Conservation (phyloP, 2,329 filamentous ascomycete species). For the Aspergillus eucalypticola region DNA sequence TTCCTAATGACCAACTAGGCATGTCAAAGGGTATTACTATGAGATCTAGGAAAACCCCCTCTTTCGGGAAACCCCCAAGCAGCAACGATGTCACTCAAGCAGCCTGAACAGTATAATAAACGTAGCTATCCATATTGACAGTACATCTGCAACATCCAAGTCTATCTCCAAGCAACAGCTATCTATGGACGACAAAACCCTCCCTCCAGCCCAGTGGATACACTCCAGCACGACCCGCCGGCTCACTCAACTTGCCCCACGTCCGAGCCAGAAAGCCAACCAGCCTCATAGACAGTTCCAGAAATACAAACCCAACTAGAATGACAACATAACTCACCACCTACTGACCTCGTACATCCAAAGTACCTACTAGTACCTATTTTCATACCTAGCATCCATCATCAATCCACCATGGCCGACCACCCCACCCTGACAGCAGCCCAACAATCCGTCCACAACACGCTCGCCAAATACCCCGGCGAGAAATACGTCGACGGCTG, state of each 20-base stretch:
- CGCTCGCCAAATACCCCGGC: conserved; percentile 9
- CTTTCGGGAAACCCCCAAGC: too few species aligned
- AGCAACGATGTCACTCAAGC: too few species aligned
- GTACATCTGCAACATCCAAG: too few species aligned
- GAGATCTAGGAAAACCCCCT: too few species aligned
- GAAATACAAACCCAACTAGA: background rate
- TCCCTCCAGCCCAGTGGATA: background rate
- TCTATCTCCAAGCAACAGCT: background rate
- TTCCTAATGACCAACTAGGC: too few species aligned
- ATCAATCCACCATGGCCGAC: background rate
- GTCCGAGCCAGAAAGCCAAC: background rate
- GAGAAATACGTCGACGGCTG: conserved; percentile 42
- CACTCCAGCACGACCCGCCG: background rate
- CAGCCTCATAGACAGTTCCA: background rate
- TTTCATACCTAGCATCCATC: background rate
- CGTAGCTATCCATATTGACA: too few species aligned
- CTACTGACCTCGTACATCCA: background rate
- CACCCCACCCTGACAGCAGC: background rate
- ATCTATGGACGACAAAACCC: background rate
- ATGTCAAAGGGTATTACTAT: too few species aligned
- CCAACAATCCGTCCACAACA: conserved; percentile 7
- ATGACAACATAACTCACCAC: too few species aligned
- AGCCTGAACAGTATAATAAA: too few species aligned
- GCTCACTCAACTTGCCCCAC: background rate
- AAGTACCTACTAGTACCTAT: background rate